Conservation (phyloP, 345 rosid genomes). For the Aquilaria malaccensis region DNA sequence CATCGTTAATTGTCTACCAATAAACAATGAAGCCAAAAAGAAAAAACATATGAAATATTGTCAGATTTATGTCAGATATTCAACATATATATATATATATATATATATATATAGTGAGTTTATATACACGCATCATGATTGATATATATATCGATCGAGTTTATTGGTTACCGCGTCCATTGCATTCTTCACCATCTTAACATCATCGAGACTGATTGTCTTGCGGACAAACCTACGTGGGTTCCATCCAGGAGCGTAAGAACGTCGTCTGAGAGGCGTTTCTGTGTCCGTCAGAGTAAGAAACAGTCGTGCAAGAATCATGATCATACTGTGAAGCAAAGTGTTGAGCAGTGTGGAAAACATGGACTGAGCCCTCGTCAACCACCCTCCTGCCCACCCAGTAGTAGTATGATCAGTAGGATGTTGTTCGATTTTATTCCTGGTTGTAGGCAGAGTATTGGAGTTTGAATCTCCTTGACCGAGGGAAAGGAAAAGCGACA, state of each 20-base stretch:
- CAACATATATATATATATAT: too few relatives aligned
- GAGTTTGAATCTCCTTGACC: background rate
- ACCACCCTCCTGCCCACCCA: too few relatives aligned
- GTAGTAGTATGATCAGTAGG: too few relatives aligned
- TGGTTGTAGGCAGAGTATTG: too few relatives aligned
- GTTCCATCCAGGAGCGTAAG: conserved; percentile 5
- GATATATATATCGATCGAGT: too few relatives aligned
- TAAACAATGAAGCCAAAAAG: too few relatives aligned
- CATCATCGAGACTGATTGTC: conserved; percentile 22
- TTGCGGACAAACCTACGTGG: conserved; percentile 24
- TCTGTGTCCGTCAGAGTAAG: conserved; percentile 20
- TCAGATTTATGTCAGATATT: too few relatives aligned
- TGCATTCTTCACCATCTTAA: conserved; percentile 25
- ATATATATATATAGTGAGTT: too few relatives aligned
- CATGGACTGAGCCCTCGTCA: background rate
- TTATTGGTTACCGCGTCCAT: conserved; percentile 15
- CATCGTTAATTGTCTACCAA: conserved; percentile 35
- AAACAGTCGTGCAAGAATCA: conserved; percentile 16
- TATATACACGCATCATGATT: too few relatives aligned
- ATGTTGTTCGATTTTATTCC: too few relatives aligned
- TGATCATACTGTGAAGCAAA: conserved; percentile 14
- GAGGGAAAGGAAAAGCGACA: conserved; percentile 30
- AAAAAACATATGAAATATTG: too few relatives aligned
- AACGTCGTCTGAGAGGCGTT: conserved; percentile 24
- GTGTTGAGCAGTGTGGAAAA: conserved; percentile 18